These are phyloP conservation scores for Mortierella sp. DNA, from an alignment of 371 early-diverging fungal species.

Conservation along the genomic window DNA sequence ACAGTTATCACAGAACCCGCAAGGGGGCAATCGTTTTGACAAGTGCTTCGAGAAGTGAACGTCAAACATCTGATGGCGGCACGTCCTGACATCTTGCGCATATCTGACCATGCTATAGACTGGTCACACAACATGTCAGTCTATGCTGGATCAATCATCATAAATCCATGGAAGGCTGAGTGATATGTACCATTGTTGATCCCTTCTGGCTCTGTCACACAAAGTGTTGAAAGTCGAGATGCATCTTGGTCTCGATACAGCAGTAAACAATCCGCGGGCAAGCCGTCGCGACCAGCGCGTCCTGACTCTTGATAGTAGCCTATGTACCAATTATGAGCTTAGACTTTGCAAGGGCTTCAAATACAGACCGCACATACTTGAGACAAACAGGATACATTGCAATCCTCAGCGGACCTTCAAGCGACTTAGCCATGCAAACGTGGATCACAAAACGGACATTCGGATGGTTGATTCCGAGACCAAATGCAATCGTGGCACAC, in stretches of 20 bases:
- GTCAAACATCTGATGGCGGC: slow-evolving; percentile 77
- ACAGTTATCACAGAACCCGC: slow-evolving; percentile 70
- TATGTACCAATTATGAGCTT: too few relatives aligned
- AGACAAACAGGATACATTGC: not conserved
- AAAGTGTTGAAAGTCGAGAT: slow-evolving; percentile 68
- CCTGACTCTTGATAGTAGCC: slow-evolving; percentile 95
- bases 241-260: slow-evolving; percentile 81
- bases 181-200: slow-evolving; percentile 58
- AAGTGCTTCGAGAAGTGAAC: slow-evolving; percentile 65
- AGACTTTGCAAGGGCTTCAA: not conserved
- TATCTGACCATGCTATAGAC: slow-evolving; percentile 75
- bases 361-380: not conserved
- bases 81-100: slow-evolving; percentile 70
- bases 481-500: slow-evolving; percentile 89
- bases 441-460: slow-evolving; percentile 92
- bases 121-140: slow-evolving; percentile 8
- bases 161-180: not conserved
- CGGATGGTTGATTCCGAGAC: slow-evolving; percentile 91
- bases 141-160: not conserved
- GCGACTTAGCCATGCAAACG: slow-evolving; percentile 82
- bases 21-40: slow-evolving; percentile 51
- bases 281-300: slow-evolving; percentile 87
- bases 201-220: slow-evolving; percentile 73
- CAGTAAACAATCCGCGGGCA: slow-evolving; percentile 78
- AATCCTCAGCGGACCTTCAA: slow-evolving; percentile 69